These are phyloP conservation scores for Tetrapisispora nanseiensis DNA, from an alignment of 805 yeast genomes.

Conservation along the genomic window DNA sequence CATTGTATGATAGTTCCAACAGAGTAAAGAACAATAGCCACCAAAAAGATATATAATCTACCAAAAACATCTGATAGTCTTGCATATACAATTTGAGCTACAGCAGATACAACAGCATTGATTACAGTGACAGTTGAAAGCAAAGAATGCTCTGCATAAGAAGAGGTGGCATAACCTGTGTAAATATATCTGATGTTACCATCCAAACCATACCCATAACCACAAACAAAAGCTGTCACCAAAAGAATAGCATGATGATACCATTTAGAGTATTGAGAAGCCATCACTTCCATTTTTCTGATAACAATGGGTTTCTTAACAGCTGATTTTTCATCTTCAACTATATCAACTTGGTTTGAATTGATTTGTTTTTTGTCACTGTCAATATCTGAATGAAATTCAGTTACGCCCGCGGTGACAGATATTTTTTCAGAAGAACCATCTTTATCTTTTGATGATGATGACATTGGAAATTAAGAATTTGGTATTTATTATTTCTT, in stretches of 20 bases:
- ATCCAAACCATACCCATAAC: slow-evolving; percentile 49
- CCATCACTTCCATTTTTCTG: slow-evolving; percentile 40
- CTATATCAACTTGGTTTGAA: background rate
- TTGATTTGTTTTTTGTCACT: background rate
- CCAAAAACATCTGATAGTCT: slow-evolving; percentile 49
- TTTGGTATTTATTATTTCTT: too few relatives aligned
- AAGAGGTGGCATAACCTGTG: slow-evolving; percentile 41
- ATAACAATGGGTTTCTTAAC: slow-evolving; percentile 35
- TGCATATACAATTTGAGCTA: slow-evolving; percentile 47
- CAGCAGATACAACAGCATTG: slow-evolving; percentile 46
- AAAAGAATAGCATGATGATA: slow-evolving; percentile 31
- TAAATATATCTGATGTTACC: slow-evolving; percentile 39
- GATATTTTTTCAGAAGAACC: background rate
- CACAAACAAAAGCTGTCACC: slow-evolving; percentile 38
- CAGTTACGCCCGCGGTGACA: background rate
- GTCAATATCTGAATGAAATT: background rate
- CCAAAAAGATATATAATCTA: slow-evolving; percentile 38
- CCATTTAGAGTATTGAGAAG: slow-evolving; percentile 34
- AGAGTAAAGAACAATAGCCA: slow-evolving; percentile 41
- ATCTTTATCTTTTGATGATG: background rate
- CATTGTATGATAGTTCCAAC: slow-evolving; percentile 50
- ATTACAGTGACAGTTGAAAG: slow-evolving; percentile 44
- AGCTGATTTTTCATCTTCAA: background rate
- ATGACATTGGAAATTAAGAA: too few relatives aligned
- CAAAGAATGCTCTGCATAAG: slow-evolving; percentile 41